A percentile compares a stretch with the other conserved stretches of the same genome.
phyloP scores from a whole-genome alignment of 306 rosid species.

The Prunus salicina region DNA sequence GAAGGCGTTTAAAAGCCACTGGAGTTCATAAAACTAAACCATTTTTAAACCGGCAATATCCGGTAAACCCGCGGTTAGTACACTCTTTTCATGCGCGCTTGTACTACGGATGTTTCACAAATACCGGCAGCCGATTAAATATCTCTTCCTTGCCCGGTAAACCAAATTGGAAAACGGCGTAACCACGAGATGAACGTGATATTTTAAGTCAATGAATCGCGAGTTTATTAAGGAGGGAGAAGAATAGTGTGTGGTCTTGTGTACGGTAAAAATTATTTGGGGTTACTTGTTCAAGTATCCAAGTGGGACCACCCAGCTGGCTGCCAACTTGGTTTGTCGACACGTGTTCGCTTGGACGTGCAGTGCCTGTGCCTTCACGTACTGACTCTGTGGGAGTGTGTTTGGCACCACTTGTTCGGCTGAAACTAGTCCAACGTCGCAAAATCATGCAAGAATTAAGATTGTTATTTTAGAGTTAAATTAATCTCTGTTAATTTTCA shows the following conservation, averaged over 20 bases:
- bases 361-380: slow-evolving; percentile 14
- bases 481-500: background rate
- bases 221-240: slow-evolving; percentile 18
- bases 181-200: slow-evolving; percentile 12
- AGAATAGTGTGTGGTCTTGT: slow-evolving; percentile 28
- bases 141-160: slow-evolving; percentile 39
- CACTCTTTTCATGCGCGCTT: slow-evolving; percentile 37
- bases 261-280: slow-evolving; percentile 44
- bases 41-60: slow-evolving; percentile 55
- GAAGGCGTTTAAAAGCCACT: slow-evolving; percentile 4
- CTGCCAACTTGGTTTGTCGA: slow-evolving; percentile 35
- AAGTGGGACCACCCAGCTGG: slow-evolving; percentile 47
- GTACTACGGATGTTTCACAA: slow-evolving; percentile 46
- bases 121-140: slow-evolving; percentile 50
- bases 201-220: slow-evolving; percentile 34
- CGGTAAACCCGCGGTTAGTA: slow-evolving; percentile 57
- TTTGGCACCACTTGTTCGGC: slow-evolving; percentile 9
- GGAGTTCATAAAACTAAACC: background rate
- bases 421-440: slow-evolving; percentile 3
- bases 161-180: slow-evolving; percentile 33
- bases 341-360: slow-evolving; percentile 39
- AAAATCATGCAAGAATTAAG: background rate
- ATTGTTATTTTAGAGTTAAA: background rate
- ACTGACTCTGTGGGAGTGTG: background rate
- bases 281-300: slow-evolving; percentile 38